Percentiles rank a stretch among this genome's conserved stretches.
Evolutionary conservation across 768 basidiomycete genomes (phyloP).

Genomic region (Hortiboletus campestris): DNA sequence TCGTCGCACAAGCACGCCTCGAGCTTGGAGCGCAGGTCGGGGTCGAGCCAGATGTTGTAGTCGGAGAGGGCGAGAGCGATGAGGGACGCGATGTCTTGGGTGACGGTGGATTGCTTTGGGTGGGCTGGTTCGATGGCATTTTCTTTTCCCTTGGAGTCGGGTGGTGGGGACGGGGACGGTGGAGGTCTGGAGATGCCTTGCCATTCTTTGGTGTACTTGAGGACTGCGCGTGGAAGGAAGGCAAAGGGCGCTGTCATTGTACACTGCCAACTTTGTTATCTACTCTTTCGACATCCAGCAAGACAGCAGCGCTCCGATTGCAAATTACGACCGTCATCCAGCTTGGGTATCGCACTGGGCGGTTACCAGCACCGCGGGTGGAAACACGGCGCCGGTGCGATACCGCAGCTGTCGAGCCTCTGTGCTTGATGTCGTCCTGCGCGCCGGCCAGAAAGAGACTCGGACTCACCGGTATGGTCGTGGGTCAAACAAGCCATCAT

Average conservation of each 20-base stretch:
- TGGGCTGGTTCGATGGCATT: slow-evolving; percentile 4
- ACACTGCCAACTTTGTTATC: too few relatives aligned
- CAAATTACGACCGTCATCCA: slow-evolving; percentile 30
- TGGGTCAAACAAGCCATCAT: too few relatives aligned
- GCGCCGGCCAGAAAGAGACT: background rate
- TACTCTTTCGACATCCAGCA: too few relatives aligned
- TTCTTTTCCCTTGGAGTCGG: slow-evolving; percentile 18
- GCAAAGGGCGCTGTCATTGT: slow-evolving; percentile 34
- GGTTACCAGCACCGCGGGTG: slow-evolving; percentile 14
- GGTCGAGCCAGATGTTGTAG: slow-evolving; percentile 63
- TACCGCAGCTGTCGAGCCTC: slow-evolving; percentile 20
- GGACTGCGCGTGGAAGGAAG: slow-evolving; percentile 49
- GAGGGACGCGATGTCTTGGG: slow-evolving; percentile 49
- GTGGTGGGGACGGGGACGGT: background rate
- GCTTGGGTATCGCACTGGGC: slow-evolving; percentile 6
- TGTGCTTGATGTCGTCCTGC: slow-evolving; percentile 27
- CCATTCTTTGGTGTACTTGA: slow-evolving; percentile 32
- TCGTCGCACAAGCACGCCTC: slow-evolving; percentile 31
- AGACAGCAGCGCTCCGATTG: slow-evolving; percentile 20
- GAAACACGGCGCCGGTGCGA: slow-evolving; percentile 18
- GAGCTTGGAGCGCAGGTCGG: slow-evolving; percentile 50
- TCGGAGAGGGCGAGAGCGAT: slow-evolving; percentile 66
- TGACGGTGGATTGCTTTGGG: slow-evolving; percentile 20
- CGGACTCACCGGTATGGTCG: slow-evolving; percentile 4
- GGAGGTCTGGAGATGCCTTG: slow-evolving; percentile 13